Evolutionary conservation across 805 yeast genomes (phyloP).

Genomic region (Kregervanrija pseudodelftensis): DNA sequence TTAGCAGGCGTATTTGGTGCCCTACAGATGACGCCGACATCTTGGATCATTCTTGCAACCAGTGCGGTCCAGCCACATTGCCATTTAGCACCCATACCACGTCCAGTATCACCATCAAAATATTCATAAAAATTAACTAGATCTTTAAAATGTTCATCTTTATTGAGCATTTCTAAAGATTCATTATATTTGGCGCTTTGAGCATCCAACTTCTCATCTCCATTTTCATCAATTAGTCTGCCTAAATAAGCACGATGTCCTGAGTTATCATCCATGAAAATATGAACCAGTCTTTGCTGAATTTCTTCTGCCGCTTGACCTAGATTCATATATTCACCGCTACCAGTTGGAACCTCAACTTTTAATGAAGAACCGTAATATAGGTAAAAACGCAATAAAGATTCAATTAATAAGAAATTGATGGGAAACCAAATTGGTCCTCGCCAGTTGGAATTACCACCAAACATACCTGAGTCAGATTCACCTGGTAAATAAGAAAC

Average conservation of each 20-base stretch:
- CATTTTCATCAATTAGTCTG: conserved; percentile 31
- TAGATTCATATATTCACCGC: conserved; percentile 66
- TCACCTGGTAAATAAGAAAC: conserved; percentile 82
- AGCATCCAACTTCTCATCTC: conserved; percentile 35
- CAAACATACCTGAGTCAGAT: conserved; percentile 88
- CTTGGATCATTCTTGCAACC: conserved; percentile 86
- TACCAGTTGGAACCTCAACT: conserved; percentile 82
- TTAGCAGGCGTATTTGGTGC: conserved; percentile 33
- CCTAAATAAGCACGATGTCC: conserved; percentile 72
- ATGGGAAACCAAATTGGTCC: conserved; percentile 98
- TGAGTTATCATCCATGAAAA: conserved; percentile 62
- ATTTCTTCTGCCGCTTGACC: conserved; percentile 89
- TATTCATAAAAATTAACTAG: conserved; percentile 77
- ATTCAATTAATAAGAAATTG: conserved; percentile 77
- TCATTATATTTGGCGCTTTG: conserved; percentile 41
- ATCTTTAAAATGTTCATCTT: conserved; percentile 68
- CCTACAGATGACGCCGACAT: conserved; percentile 69
- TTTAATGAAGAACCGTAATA: conserved; percentile 83
- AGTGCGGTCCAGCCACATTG: conserved; percentile 97
- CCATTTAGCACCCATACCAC: conserved; percentile 90
- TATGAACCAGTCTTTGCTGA: conserved; percentile 74
- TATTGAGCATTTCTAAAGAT: conserved; percentile 42
- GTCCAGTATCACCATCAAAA: conserved; percentile 90
- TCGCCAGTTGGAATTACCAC: conserved; percentile 96
- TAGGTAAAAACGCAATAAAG: conserved; percentile 77